Conservation (phyloP, 225 moss, liverwort and hornwort genomes). For the Lunularia cruciata region DNA sequence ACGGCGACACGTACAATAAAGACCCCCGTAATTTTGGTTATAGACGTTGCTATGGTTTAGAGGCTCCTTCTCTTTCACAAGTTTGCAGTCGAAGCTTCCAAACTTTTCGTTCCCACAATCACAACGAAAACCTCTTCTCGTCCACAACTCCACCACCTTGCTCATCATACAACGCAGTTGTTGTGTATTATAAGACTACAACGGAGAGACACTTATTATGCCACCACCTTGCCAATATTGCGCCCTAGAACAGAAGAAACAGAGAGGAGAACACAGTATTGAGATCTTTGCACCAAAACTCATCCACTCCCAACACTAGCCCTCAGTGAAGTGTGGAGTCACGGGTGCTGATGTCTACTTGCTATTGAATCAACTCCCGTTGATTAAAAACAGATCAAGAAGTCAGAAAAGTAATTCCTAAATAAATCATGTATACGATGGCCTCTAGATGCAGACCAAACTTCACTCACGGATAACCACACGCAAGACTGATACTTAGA, state of each 20-base stretch:
- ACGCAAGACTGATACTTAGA: too few species aligned
- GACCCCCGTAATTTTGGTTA: slow-evolving; percentile 79
- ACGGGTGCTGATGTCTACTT: background rate
- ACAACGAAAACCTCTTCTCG: slow-evolving; percentile 75
- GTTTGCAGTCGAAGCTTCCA: slow-evolving; percentile 65
- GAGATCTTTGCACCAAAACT: slow-evolving; percentile 15
- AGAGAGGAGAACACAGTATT: background rate
- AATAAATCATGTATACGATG: too few species aligned
- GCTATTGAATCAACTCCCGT: background rate
- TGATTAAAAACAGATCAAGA: background rate
- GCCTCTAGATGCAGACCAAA: too few species aligned
- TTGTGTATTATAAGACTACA: slow-evolving; percentile 4
- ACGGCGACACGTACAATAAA: slow-evolving; percentile 82
- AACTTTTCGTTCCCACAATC: slow-evolving; percentile 92
- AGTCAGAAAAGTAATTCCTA: background rate
- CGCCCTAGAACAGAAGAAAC: slow-evolving; percentile 15
- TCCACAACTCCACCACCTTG: slow-evolving; percentile 92
- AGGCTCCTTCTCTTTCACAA: slow-evolving; percentile 60
- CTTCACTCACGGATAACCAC: too few species aligned
- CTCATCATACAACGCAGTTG: slow-evolving; percentile 25
- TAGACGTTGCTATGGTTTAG: slow-evolving; percentile 61
- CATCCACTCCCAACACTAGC: slow-evolving; percentile 1
- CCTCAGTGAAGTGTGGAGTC: background rate
- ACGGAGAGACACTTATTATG: slow-evolving; percentile 8
- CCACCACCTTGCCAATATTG: slow-evolving; percentile 17